These are phyloP conservation scores for Zea mays DNA, from an alignment of 176 grass and related monocot species.

Conservation along the genomic window DNA sequence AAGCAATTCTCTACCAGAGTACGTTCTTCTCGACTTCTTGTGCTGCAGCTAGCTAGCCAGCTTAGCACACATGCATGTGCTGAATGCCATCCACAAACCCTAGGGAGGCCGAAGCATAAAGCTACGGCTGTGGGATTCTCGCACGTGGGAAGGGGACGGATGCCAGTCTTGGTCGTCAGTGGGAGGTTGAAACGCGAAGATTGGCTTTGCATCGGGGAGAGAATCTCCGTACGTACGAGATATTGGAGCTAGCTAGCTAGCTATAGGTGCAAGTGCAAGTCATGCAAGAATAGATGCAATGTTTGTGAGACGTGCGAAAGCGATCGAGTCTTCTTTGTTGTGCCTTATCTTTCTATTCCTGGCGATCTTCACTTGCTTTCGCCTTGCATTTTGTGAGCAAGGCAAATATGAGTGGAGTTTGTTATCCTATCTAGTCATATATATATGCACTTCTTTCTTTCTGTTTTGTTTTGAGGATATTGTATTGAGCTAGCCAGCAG, in stretches of 20 bases:
- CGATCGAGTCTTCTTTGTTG: neutral
- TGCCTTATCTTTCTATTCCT: conserved; percentile 20
- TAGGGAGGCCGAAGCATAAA: neutral
- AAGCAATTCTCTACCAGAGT: neutral
- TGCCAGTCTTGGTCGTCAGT: neutral
- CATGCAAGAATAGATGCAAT: too few relatives aligned
- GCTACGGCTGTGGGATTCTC: conserved; percentile 34
- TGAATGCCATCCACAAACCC: conserved; percentile 22
- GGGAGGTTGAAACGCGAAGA: neutral
- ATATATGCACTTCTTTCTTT: too few relatives aligned
- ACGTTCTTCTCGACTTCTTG: neutral
- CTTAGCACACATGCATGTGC: conserved; percentile 27
- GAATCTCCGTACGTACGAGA: too few relatives aligned
- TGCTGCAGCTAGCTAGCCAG: conserved; percentile 18
- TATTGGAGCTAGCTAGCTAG: too few relatives aligned
- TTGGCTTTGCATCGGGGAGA: too few relatives aligned
- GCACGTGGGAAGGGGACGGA: neutral
- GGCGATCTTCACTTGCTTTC: neutral
- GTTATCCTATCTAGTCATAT: neutral
- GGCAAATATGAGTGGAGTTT: conserved; percentile 15
- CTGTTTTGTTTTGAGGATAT: neutral
- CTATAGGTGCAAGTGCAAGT: too few relatives aligned
- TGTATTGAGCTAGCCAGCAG: neutral
- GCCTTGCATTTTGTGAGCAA: conserved; percentile 3
- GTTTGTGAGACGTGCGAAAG: neutral